Percentiles rank a stretch among this genome's conserved stretches.
phyloP scores from a whole-genome alignment of 2,329 filamentous ascomycete species.

The Rhynchosporium secalis region DNA sequence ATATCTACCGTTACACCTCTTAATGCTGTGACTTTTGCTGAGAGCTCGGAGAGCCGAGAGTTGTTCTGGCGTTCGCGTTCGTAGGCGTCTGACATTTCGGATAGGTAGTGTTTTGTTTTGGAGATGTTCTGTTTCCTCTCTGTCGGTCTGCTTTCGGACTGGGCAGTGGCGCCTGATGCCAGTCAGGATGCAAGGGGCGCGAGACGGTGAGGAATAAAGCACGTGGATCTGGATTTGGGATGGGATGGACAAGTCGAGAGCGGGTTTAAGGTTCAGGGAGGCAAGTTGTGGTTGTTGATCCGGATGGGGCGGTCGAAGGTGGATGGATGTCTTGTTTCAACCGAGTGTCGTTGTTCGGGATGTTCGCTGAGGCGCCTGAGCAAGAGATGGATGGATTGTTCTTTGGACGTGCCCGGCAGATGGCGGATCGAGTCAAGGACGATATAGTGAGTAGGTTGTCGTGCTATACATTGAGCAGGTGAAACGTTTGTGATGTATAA shows the following conservation, averaged over 20 bases:
- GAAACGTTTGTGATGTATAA: no score
- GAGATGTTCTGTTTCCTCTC: neutral
- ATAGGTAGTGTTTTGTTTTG: neutral
- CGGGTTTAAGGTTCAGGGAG: neutral
- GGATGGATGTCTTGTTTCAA: slow-evolving; percentile 19
- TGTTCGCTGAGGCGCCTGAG: slow-evolving; percentile 22
- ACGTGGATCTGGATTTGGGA: neutral
- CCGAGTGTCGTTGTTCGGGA: slow-evolving; percentile 19
- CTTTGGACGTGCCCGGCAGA: neutral
- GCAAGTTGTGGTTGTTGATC: slow-evolving; percentile 11
- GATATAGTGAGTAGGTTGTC: neutral
- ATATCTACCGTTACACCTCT: slow-evolving; percentile 96
- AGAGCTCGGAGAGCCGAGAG: slow-evolving; percentile 86
- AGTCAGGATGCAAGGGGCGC: no score
- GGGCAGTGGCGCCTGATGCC: neutral
- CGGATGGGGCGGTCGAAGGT: slow-evolving; percentile 12
- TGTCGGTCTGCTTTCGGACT: neutral
- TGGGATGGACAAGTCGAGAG: neutral
- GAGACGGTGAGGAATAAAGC: no score
- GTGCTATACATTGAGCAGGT: neutral
- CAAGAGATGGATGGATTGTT: slow-evolving; percentile 2
- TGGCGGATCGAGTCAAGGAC: neutral
- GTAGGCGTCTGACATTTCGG: slow-evolving; percentile 71
- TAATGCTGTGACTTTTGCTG: slow-evolving; percentile 85
- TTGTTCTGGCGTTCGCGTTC: slow-evolving; percentile 91